Evolutionary conservation across 805 yeast genomes (phyloP).

Genomic region (Candida coleopterorum): DNA sequence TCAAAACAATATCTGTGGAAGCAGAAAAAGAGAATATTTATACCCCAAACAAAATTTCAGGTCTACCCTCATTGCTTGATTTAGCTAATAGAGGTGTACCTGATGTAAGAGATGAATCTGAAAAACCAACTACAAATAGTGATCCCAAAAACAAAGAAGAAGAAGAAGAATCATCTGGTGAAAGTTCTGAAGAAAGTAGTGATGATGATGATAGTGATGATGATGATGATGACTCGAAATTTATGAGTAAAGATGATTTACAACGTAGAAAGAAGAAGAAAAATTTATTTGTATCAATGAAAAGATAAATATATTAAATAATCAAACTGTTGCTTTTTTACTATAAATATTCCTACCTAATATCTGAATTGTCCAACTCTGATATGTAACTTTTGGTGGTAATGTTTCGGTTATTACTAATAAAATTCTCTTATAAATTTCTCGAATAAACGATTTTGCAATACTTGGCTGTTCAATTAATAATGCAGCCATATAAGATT

Average conservation of each 20-base stretch:
- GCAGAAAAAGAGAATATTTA: background rate
- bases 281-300: constrained; percentile 1
- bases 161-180: constrained; percentile 1
- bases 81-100: constrained; percentile 64
- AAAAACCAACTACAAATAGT: background rate
- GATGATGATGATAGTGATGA: constrained; percentile 10
- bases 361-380: constrained; percentile 29
- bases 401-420: constrained; percentile 10
- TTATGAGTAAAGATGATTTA: constrained; percentile 19
- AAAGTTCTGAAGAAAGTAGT: constrained; percentile 2
- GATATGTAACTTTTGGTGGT: constrained; percentile 18
- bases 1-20: background rate
- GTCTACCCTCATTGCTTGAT: constrained; percentile 48
- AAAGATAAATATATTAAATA: background rate
- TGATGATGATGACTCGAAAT: constrained; percentile 12
- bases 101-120: constrained; percentile 43
- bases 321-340: constrained; percentile 1
- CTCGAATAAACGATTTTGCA: constrained; percentile 30
- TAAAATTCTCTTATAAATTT: constrained; percentile 26
- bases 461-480: constrained; percentile 32
- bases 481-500: constrained; percentile 39
- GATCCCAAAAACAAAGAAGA: background rate
- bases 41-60: background rate
- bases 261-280: constrained; percentile 21
- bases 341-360: constrained; percentile 24